Base-by-base conservation (phyloP, 768 basidiomycete species). In the Suillus brevipes region DNA sequence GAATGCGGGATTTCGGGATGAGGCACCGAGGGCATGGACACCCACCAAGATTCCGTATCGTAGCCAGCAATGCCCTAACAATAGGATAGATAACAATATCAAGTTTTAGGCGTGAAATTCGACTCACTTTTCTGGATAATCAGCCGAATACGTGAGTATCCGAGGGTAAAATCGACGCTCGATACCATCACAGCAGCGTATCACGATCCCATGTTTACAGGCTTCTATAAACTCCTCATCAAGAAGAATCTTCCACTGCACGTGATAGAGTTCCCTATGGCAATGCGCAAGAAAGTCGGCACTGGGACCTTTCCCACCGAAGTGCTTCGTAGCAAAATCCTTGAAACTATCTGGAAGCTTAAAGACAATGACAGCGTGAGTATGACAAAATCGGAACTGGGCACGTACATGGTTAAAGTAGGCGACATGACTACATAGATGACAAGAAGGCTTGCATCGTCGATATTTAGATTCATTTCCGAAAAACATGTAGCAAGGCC, bases 61-160 rank as follows among this genome's bases (percentile, higher is more conserved):
- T 67, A 4, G 72, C 72, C 8, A 76, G 40, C 6, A 76, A 64
- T 4, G 71, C 68, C 64, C 71, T 71, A 10, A 38, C 9, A 23
- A 49, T 9, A 23, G 20, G 38, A 14, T 45, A n/a, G 38, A 16
- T 5, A n/a, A 7, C 12, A 43, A 63, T 9, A 5, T 25, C 0
- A 43, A 16, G 4, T 43, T 43, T 16, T 43, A 43, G 16, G 42
- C 18, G 6, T 43, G 18, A 43, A 43, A 18, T 18, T 43, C 18
- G 6, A 68, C 70, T 38, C 57, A 77, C 78, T 79, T 79, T 61
- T 79, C 78, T 1, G 75, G 77, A 62, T 78, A 78, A 58, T 78
- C 73, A 4, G 77, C 74, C 18, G 72, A 70, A 62, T 77, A 77
- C 1, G 74, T 74, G 43, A 77, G 68, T 8, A 78, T 68, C 10